Base-by-base conservation (phyloP, 1,284 basidiomycete genomes). In the Agaricales sp. region DNA sequence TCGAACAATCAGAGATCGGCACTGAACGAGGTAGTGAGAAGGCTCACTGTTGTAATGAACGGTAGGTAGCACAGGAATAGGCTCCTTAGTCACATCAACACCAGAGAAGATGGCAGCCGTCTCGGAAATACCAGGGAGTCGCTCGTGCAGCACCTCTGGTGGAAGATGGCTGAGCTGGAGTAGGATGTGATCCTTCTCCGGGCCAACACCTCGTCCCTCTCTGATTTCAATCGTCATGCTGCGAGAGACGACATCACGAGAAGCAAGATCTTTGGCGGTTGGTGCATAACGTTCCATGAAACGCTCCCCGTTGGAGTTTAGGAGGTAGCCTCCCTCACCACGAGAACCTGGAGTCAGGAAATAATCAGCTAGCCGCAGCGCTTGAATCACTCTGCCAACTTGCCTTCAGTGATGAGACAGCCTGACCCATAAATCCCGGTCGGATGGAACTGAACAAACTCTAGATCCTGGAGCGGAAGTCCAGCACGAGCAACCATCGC, bases 211-310 rank as follows among this genome's bases (percentile, higher is more conserved):
- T 63, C 96, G 93, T 56, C 96, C 96, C 66, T 99, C 96, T 55
- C 96, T 90, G 63, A 99, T 93, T 69, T 99, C 96, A 58, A 99
- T 78, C 48, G 96, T 99, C 95, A 99, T 99, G 52, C 91, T 95
- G 60, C 96, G 92, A 51, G 96, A 99, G 46, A 99, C 96, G 64
- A 99, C 96, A 65, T 99, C 96, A 67, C 96, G 93, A 50, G 96
- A 99, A 41, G 96, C 96, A 57, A 99, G 81, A 76, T 99, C 96
- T 78, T 99, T 99, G 56, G 96, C 96, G 47, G 95, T 98, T 16
- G 96, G 96, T 1, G 96, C 96, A 67, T 98, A 96, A 68, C 95
- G 91, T 71, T 99, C 95, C 96, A 99, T 99, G 77, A 99, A 99
- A 55, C 96, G 90, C 71, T 99, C 96, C 67, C 96, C 96, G 75